A percentile compares a stretch with the other conserved stretches of the same genome.
Evolutionary conservation across 805 yeast species (phyloP).

Genomic region (Grigorovia yakushimaensis): DNA sequence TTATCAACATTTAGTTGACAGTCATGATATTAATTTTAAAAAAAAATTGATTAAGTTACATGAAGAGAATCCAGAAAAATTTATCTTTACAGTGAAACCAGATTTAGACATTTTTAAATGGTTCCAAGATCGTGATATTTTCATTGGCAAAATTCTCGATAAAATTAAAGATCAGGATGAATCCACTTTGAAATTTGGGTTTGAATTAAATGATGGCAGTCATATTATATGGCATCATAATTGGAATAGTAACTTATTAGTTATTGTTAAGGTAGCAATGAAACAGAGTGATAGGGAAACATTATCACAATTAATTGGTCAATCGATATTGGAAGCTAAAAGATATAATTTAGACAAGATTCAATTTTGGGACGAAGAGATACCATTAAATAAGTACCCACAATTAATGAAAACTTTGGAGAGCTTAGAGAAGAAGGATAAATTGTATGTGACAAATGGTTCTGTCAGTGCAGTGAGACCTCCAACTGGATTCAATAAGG

Average conservation of each 20-base stretch:
- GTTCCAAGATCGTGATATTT: constrained; percentile 34
- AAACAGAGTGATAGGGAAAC: constrained; percentile 9
- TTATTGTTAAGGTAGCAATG: constrained; percentile 19
- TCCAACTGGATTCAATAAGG: constrained; percentile 17
- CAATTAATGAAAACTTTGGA: constrained; percentile 12
- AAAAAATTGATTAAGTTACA: constrained; percentile 15
- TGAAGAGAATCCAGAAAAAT: constrained; percentile 13
- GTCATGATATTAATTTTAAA: constrained; percentile 18
- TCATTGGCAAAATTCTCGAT: constrained; percentile 17
- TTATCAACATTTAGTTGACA: constrained; percentile 24
- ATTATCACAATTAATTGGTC: constrained; percentile 22
- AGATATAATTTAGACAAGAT: constrained; percentile 19
- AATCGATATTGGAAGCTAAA: constrained; percentile 31
- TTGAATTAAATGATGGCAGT: constrained; percentile 14
- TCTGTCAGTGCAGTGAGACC: constrained; percentile 35
- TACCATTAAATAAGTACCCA: constrained; percentile 21
- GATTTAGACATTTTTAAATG: constrained; percentile 32
- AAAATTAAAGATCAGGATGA: constrained; percentile 7
- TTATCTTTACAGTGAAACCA: constrained; percentile 30
- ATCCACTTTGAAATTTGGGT: constrained; percentile 24
- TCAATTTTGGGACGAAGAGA: constrained; percentile 35
- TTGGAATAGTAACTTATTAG: constrained; percentile 28
- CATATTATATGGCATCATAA: constrained; percentile 40
- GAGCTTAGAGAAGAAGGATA: constrained; percentile 17
- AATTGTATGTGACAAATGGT: constrained; percentile 21